A percentile compares a stretch with the other conserved stretches of the same genome.
Conservation (phyloP, 164 flowering plant species). For the Nymphaea thermarum region DNA sequence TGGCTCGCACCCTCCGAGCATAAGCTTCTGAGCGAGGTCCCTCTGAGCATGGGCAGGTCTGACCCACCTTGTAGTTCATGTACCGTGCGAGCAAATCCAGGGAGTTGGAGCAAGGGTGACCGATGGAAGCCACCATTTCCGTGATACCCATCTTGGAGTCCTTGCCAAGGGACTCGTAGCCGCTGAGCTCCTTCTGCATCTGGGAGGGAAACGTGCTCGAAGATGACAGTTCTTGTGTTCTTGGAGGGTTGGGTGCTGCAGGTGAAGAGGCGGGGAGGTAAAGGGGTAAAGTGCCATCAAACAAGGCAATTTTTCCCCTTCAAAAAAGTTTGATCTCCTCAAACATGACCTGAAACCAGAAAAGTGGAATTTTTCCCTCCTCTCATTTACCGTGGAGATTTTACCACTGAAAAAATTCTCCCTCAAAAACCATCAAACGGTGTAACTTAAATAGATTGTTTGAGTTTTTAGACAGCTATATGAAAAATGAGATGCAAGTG, state of each 20-base stretch:
- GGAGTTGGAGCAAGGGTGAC: slow-evolving; percentile 70
- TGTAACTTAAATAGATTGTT: too few species aligned
- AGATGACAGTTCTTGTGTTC: slow-evolving; percentile 57
- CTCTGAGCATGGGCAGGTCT: slow-evolving; percentile 78
- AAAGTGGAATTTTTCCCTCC: too few species aligned
- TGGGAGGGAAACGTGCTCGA: slow-evolving; percentile 75
- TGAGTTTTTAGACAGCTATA: too few species aligned
- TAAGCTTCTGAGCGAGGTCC: slow-evolving; percentile 74
- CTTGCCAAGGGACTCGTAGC: slow-evolving; percentile 71
- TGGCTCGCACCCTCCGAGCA: slow-evolving; percentile 82
- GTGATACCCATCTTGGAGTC: slow-evolving; percentile 86
- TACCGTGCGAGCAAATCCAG: slow-evolving; percentile 57
- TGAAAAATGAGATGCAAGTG: too few species aligned
- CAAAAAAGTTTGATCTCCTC: too few species aligned
- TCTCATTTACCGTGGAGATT: too few species aligned
- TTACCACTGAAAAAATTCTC: too few species aligned
- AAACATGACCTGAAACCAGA: too few species aligned
- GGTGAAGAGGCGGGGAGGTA: slow-evolving; percentile 31
- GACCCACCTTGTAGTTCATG: slow-evolving; percentile 67
- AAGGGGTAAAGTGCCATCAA: slow-evolving; percentile 90
- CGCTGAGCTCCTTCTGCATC: slow-evolving; percentile 85
- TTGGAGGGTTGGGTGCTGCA: slow-evolving; percentile 12
- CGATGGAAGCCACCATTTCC: slow-evolving; percentile 87
- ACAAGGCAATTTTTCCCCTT: too few species aligned
- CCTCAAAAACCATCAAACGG: too few species aligned